Percentiles rank a stretch among this genome's conserved stretches.
These are phyloP conservation scores for Plantago ovata DNA, from an alignment of 257 asterid species.

Conservation along the genomic window DNA sequence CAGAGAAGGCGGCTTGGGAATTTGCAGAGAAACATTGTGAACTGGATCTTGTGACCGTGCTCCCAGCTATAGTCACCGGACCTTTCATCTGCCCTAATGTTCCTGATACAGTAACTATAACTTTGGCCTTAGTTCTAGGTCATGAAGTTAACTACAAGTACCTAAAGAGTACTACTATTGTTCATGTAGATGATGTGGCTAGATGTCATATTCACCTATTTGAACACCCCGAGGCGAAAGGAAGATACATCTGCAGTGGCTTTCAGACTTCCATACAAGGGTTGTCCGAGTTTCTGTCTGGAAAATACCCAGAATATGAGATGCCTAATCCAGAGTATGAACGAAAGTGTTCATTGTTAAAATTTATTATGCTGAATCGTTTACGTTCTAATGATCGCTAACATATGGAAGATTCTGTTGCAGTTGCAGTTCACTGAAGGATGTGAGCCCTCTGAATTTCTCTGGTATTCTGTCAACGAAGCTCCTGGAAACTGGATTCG, in stretches of 20 bases:
- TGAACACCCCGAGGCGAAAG: slow-evolving; percentile 33
- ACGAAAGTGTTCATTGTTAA: not conserved
- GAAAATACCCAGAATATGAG: slow-evolving; percentile 37
- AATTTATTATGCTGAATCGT: not conserved
- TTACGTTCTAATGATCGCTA: no score
- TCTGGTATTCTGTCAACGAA: slow-evolving; percentile 34
- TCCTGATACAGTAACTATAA: slow-evolving; percentile 29
- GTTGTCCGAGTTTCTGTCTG: slow-evolving; percentile 28
- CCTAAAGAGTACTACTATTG: slow-evolving; percentile 13
- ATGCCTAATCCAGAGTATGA: slow-evolving; percentile 36
- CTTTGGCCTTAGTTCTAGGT: slow-evolving; percentile 39
- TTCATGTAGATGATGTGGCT: slow-evolving; percentile 43
- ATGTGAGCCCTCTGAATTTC: slow-evolving; percentile 7
- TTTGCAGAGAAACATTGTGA: slow-evolving; percentile 42
- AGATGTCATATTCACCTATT: slow-evolving; percentile 40
- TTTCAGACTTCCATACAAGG: slow-evolving; percentile 26
- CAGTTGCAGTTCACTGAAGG: slow-evolving; percentile 25
- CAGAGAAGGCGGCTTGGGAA: slow-evolving; percentile 44
- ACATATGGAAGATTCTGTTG: not conserved
- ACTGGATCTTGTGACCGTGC: slow-evolving; percentile 35
- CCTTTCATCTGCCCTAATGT: slow-evolving; percentile 40
- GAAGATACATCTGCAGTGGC: slow-evolving; percentile 47
- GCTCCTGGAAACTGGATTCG: slow-evolving; percentile 39
- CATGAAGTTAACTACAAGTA: slow-evolving; percentile 15
- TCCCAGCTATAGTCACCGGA: slow-evolving; percentile 46